Percentiles rank a stretch among this genome's conserved stretches.
phyloP scores from a whole-genome alignment of 495 filamentous ascomycete genomes.

The Aspergillus indologenus region DNA sequence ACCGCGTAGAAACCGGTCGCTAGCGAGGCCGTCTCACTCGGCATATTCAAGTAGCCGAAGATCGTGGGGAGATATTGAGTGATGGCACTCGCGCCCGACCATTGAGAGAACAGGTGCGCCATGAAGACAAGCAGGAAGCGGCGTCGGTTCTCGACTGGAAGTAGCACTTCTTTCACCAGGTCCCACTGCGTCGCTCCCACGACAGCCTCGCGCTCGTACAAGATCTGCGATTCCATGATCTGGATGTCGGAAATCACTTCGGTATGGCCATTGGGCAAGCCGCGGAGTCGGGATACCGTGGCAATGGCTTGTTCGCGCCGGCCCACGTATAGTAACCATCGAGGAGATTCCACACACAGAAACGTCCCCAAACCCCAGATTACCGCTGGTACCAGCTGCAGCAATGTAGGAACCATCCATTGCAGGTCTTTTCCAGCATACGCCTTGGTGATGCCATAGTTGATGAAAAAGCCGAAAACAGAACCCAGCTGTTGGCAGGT shows the following conservation, averaged over 20 bases:
- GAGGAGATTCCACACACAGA: constrained; percentile 59
- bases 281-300: constrained; percentile 49
- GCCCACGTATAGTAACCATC: constrained; percentile 61
- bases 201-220: constrained; percentile 55
- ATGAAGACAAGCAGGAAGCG: constrained; percentile 44
- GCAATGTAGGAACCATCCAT: constrained; percentile 56
- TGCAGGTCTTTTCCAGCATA: constrained; percentile 48
- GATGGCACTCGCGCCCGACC: constrained; percentile 30
- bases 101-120: constrained; percentile 27
- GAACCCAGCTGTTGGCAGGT: constrained; percentile 56
- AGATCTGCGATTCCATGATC: constrained; percentile 57
- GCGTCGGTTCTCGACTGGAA: constrained; percentile 55
- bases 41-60: constrained; percentile 33
- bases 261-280: constrained; percentile 47
- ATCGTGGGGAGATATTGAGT: constrained; percentile 29
- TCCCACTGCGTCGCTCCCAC: constrained; percentile 53
- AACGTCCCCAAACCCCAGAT: constrained; percentile 52
- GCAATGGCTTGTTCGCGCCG: constrained; percentile 56
- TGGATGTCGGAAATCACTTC: constrained; percentile 58
- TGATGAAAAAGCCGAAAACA: constrained; percentile 61
- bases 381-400: constrained; percentile 59
- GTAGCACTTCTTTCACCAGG: constrained; percentile 62
- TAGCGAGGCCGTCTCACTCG: constrained; percentile 35
- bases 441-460: constrained; percentile 53
- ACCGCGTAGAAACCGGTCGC: constrained; percentile 43